Evolutionary conservation across 495 filamentous ascomycete genomes (phyloP), one percentile per base, ranked within the genome.

Genomic region (Hypoxylon lienhwacheense): DNA sequence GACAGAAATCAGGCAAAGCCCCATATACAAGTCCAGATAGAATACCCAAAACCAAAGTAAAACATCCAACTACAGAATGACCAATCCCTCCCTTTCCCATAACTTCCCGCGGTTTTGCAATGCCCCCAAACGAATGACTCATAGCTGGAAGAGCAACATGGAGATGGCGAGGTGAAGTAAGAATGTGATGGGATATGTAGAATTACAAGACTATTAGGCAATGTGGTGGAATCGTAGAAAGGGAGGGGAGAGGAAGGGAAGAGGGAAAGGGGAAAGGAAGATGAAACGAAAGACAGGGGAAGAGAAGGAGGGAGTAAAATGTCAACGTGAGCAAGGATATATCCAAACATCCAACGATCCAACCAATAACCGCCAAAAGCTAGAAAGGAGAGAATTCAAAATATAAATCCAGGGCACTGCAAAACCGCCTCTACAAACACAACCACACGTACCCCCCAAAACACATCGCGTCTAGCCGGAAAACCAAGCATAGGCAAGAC

Each of bases 401-500:
- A 40, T 35, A 41, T 20, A 12, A 46, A 36, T n/a, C 32, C n/a
- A 14, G 56, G 56, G 51, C 46, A 46, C 57, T 55, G 50, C 57
- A 61, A 55, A 55, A 60, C 56, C 44, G 44, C 39, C 44, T 60
- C 25, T 7, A 44, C 11, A 45, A 7, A 37, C n/a, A 24, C n/a
- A 8, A 42, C 22, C 22, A 7, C 15, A 19, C 26, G 16, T 15
- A 50, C 5, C 31, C 21, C 39, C n/a, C 35, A 46, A 40, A 35
- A 41, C 28, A 17, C 34, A 43, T 37, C 31, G 8, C 19, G 31
- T 51, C 40, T 54, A 55, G 21, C 39, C 11, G 10, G 57, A 55
- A 10, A 61, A 19, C 50, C 50, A 61, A 45, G 53, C 53, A 25
- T 61, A 61, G 7, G 57, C 57, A 11, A 61, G 28, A 10, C 57